Conservation (phyloP, 2,329 filamentous ascomycete species). For the Neonectria faginata region DNA sequence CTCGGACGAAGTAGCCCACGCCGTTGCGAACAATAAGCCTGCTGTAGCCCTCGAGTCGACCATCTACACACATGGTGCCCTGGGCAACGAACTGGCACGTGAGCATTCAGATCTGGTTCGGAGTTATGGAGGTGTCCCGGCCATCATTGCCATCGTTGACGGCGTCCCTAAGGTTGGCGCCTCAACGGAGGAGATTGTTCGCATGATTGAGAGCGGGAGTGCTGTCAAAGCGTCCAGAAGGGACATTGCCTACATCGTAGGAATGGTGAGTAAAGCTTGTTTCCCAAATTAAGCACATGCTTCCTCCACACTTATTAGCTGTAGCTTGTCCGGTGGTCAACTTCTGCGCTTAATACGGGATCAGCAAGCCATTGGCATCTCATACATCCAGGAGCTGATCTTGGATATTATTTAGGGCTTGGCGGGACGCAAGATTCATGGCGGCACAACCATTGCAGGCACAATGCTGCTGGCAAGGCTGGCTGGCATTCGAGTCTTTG, state of each 20-base stretch:
- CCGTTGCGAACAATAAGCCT: conserved; percentile 78
- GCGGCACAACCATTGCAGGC: conserved; percentile 91
- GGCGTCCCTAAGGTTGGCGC: conserved; percentile 87
- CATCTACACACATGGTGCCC: conserved; percentile 93
- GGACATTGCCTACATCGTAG: conserved; percentile 85
- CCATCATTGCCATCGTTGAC: conserved; percentile 88
- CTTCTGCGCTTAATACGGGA: neutral
- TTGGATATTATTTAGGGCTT: conserved; percentile 32
- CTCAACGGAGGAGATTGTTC: conserved; percentile 75
- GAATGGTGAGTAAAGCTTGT: conserved; percentile 68
- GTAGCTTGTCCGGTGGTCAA: neutral
- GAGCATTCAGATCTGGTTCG: conserved; percentile 90
- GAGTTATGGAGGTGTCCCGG: conserved; percentile 83
- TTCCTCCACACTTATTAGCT: neutral
- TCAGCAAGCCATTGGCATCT: conserved; percentile 1
- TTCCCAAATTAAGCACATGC: neutral
- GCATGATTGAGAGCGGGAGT: conserved; percentile 74
- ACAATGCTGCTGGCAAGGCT: conserved; percentile 91
- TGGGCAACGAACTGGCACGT: conserved; percentile 78
- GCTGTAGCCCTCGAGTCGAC: conserved; percentile 95
- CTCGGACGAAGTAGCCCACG: conserved; percentile 85
- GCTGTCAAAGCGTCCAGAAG: conserved; percentile 88
- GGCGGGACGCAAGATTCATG: conserved; percentile 75
- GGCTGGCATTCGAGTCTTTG: conserved; percentile 92
- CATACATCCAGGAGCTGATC: conserved; percentile 28